These are phyloP conservation scores for Cutaneotrichosporon cutaneum DNA, from an alignment of 1,284 basidiomycete genomes.

Conservation along the genomic window DNA sequence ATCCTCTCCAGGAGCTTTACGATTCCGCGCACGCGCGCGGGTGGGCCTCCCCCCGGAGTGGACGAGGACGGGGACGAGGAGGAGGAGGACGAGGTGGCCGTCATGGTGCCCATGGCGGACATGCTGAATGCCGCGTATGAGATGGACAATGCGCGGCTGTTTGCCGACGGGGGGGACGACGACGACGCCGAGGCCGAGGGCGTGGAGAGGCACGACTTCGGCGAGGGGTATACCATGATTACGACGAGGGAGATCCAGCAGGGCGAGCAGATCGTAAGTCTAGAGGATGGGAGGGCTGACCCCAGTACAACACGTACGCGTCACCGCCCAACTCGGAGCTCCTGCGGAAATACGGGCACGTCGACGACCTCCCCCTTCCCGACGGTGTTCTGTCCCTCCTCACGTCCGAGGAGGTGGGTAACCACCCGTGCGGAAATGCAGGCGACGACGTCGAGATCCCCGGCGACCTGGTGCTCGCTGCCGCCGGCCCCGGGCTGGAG, in stretches of 20 bases:
- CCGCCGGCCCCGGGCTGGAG: slow-evolving; percentile 41
- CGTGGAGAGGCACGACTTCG: slow-evolving; percentile 10
- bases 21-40: slow-evolving; percentile 32
- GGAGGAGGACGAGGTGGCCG: slow-evolving; percentile 68
- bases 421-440: slow-evolving; percentile 64
- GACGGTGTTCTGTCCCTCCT: slow-evolving; percentile 37
- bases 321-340: slow-evolving; percentile 94
- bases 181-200: slow-evolving; percentile 15
- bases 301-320: slow-evolving; percentile 91
- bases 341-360: slow-evolving; percentile 87
- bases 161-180: slow-evolving; percentile 31
- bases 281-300: no score
- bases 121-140: slow-evolving; percentile 85
- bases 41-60: slow-evolving; percentile 32
- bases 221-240: slow-evolving; percentile 33
- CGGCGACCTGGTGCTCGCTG: slow-evolving; percentile 70
- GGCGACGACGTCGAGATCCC: slow-evolving; percentile 82
- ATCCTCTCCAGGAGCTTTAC: slow-evolving; percentile 72
- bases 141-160: slow-evolving; percentile 67
- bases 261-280: slow-evolving; percentile 85
- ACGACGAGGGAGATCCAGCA: slow-evolving; percentile 58
- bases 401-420: slow-evolving; percentile 25
- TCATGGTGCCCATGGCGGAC: slow-evolving; percentile 97
- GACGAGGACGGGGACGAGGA: slow-evolving; percentile 55
- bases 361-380: slow-evolving; percentile 69